Base-by-base conservation (phyloP, 2,329 filamentous ascomycete genomes). In the Sphaceloma murrayae region DNA sequence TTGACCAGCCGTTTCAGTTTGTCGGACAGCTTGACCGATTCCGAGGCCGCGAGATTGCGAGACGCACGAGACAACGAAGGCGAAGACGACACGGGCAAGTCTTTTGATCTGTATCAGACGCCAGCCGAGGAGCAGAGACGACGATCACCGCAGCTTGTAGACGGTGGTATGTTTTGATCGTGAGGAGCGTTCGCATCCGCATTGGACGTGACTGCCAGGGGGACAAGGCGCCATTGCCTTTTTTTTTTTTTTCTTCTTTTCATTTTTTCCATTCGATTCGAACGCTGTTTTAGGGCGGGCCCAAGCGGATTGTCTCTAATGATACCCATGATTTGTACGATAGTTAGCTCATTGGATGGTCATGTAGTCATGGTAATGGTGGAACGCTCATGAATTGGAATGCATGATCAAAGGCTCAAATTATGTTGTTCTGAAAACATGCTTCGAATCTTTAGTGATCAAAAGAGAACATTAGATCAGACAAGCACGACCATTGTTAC, bases 141-240 rank as follows among this genome's bases (percentile, higher is more conserved):
- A 32, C 29, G 42, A 6, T 34, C 32, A 11, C 27, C 22, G 6
- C 19, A 26, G 18, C 29, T 34, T 16, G 21, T 36, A 10, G 42
- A 45, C 14, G 42, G 42, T 13, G 42, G 42, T n/a, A 45, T 45
- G 42, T 45, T 45, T 29, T 45, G 31, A 34, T 17, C 21, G 19
- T 6, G 14, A 16, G n/a, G 22, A 27, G 13, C n/a, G 11, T 7
- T 22, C 9, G 14, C 24, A 13, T 18, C 17, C 30, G 24, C 13
- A 7, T 18, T 16, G 36, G 13, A 22, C 13, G 34, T n/a, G n/a
- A n/a, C n/a, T n/a, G n/a, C n/a, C n/a, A n/a, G n/a, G n/a, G n/a
- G n/a, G n/a, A n/a, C n/a, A n/a, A n/a, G n/a, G n/a, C n/a, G n/a
- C n/a, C n/a, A n/a, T n/a, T n/a, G n/a, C n/a, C n/a, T n/a, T n/a